A percentile compares a stretch with the other conserved stretches of the same genome.
Conservation (phyloP, 306 rosid species). For the Chamaecrista fasciculata region DNA sequence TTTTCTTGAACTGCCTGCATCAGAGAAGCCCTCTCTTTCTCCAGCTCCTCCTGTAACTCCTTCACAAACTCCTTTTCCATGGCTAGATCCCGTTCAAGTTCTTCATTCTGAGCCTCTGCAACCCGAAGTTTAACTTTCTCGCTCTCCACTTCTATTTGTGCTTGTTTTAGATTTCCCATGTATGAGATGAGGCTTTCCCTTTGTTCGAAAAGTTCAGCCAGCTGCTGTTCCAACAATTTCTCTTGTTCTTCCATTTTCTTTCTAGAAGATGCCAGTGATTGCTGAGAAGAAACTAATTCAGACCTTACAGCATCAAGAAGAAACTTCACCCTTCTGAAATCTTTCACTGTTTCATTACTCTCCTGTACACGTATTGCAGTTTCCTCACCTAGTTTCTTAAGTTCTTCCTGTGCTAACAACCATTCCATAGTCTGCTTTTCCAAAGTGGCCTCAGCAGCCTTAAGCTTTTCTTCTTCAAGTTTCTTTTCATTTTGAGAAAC, state of each 20-base stretch:
- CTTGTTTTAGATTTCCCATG: slow-evolving; percentile 59
- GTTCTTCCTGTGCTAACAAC: slow-evolving; percentile 74
- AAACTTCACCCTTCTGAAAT: slow-evolving; percentile 68
- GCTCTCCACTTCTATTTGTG: slow-evolving; percentile 70
- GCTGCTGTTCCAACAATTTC: slow-evolving; percentile 53
- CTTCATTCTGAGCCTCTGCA: slow-evolving; percentile 61
- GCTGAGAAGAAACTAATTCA: slow-evolving; percentile 87
- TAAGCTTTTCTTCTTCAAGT: slow-evolving; percentile 63
- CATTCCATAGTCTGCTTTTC: slow-evolving; percentile 77
- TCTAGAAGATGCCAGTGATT: slow-evolving; percentile 63
- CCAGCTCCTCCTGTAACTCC: slow-evolving; percentile 61
- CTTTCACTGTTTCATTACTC: slow-evolving; percentile 49
- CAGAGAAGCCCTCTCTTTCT: slow-evolving; percentile 62
- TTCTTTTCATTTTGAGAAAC: slow-evolving; percentile 40
- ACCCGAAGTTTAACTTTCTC: slow-evolving; percentile 63
- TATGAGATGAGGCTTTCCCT: slow-evolving; percentile 58
- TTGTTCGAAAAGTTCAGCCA: slow-evolving; percentile 69
- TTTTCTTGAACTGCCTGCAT: slow-evolving; percentile 59
- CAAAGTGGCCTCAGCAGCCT: slow-evolving; percentile 57
- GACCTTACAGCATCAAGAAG: slow-evolving; percentile 70
- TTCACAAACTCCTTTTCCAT: slow-evolving; percentile 57
- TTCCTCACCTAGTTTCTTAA: slow-evolving; percentile 58
- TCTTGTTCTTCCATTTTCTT: slow-evolving; percentile 74
- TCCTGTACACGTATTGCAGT: slow-evolving; percentile 51
- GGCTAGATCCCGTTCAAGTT: slow-evolving; percentile 58